Evolutionary conservation across 2,329 filamentous ascomycete genomes (phyloP), one percentile per base, ranked within the genome.

Genomic region (Aspergillus sp.): DNA sequence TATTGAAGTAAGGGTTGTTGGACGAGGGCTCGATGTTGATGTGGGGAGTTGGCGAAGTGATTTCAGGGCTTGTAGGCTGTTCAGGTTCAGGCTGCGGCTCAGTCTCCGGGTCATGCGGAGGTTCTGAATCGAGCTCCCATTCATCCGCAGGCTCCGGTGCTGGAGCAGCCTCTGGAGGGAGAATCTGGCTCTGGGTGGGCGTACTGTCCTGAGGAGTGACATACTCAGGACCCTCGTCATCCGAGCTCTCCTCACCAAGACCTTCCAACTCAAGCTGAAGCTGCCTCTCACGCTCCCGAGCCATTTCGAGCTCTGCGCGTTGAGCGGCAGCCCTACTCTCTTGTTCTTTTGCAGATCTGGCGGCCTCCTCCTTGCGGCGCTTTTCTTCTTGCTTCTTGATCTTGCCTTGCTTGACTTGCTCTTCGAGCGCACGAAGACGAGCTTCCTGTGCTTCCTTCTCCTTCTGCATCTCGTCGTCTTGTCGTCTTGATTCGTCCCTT

Each of bases 351-450:
- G 90, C 82, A 57, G 93, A 88, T 44, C 86, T 86, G 61, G 87
- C 77, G 7, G 90, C 90, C 19, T 89, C 91, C 73, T 95, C 90
- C 75, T 90, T 93, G 59, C 81, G 85, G 53, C 85, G 88, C 76
- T 95, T 96, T 72, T 96, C 93, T 67, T 98, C 93, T 57, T 94
- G 87, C 70, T 95, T 97, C 76, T 89, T 91, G 45, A 97, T 73
- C 74, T 97, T 98, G 60, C 90, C 89, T 64, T 90, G 88, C 53
- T 84, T 85, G 45, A 97, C 90, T 68, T 96, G 90, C 65, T 97
- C 90, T 69, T 98, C 90, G 7, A 98, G 80, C 13, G 89, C 90
- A 64, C 84, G 88, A 20, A 97, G 79, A 44, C 90, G 88, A 53
- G 87, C 86, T 58, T 86, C 83, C 37, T 90, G 84, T 46, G 86